Evolutionary conservation across 768 basidiomycete species (phyloP).

Genomic region (Dentipellis sp.): DNA sequence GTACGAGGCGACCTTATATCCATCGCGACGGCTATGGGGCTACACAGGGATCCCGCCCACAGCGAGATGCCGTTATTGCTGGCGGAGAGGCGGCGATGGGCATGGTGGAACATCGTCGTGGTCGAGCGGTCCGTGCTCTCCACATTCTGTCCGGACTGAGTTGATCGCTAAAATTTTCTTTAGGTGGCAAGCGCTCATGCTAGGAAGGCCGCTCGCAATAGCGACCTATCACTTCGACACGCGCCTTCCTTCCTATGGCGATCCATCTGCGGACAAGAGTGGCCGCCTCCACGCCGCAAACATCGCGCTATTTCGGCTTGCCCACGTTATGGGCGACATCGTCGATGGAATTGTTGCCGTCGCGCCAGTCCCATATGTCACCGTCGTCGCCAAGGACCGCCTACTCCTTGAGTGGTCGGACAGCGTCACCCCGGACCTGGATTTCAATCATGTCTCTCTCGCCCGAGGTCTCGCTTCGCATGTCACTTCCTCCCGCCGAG

Average conservation of each 20-base stretch:
- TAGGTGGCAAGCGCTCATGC: conserved; percentile 86
- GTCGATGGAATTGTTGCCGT: conserved; percentile 80
- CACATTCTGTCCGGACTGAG: conserved; percentile 1
- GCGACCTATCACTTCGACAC: conserved; percentile 82
- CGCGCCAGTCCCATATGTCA: conserved; percentile 63
- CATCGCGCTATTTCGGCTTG: conserved; percentile 66
- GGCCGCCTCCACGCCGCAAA: conserved; percentile 67
- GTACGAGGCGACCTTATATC: conserved; percentile 65
- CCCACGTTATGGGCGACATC: conserved; percentile 73
- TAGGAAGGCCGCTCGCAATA: conserved; percentile 68
- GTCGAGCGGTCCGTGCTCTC: conserved; percentile 55
- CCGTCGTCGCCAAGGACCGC: conserved; percentile 62
- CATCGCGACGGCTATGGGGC: conserved; percentile 73
- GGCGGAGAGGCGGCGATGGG: conserved; percentile 76
- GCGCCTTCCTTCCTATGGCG: conserved; percentile 59
- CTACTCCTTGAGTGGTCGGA: conserved; percentile 70
- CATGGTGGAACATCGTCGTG: conserved; percentile 84
- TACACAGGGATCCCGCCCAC: conserved; percentile 79
- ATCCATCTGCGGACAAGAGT: conserved; percentile 51
- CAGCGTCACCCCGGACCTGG: conserved; percentile 61
- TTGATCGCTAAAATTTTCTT: conserved; percentile 5
- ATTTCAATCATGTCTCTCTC: conserved; percentile 68
- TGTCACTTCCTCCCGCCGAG: conserved; percentile 46
- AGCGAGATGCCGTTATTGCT: conserved; percentile 62
- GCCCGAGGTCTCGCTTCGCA: conserved; percentile 63